Conservation (phyloP, 352 stramenopile genomes). For the Phytophthora europaea region DNA sequence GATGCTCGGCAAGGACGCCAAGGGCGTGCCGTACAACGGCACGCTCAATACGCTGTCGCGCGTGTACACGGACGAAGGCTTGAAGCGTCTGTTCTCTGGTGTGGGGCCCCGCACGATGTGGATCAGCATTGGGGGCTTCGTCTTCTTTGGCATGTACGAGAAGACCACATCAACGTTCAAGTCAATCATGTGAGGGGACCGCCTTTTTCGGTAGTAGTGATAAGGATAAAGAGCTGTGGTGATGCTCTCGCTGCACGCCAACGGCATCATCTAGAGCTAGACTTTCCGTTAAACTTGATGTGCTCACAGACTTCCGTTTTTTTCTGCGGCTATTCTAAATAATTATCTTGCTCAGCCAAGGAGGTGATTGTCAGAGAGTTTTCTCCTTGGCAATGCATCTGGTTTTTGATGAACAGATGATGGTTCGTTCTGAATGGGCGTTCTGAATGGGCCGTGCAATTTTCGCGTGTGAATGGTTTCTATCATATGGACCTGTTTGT, state of each 20-base stretch:
- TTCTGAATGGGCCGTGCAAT: background rate
- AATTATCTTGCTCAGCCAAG: too few species aligned
- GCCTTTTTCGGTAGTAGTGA: constrained; percentile 4
- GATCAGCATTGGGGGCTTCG: constrained; percentile 99
- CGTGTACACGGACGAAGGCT: constrained; percentile 93
- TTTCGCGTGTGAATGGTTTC: too few species aligned
- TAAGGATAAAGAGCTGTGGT: constrained; percentile 26
- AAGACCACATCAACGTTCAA: constrained; percentile 84
- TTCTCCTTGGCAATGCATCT: background rate
- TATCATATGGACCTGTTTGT: too few species aligned
- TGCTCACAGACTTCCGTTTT: background rate
- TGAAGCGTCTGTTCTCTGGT: constrained; percentile 93
- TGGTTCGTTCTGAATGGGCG: background rate
- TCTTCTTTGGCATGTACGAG: constrained; percentile 99
- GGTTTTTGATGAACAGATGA: background rate
- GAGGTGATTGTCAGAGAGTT: background rate
- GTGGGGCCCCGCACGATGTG: constrained; percentile 98
- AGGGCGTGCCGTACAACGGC: constrained; percentile 93
- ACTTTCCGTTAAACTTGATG: constrained; percentile 24
- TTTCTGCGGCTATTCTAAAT: background rate
- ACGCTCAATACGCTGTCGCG: constrained; percentile 92
- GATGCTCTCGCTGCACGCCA: constrained; percentile 5
- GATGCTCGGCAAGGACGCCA: constrained; percentile 97
- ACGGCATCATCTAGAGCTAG: constrained; percentile 17
- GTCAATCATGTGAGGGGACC: constrained; percentile 52